These are phyloP conservation scores for Apocynum venetum DNA, from an alignment of 257 asterid species.

Conservation along the genomic window DNA sequence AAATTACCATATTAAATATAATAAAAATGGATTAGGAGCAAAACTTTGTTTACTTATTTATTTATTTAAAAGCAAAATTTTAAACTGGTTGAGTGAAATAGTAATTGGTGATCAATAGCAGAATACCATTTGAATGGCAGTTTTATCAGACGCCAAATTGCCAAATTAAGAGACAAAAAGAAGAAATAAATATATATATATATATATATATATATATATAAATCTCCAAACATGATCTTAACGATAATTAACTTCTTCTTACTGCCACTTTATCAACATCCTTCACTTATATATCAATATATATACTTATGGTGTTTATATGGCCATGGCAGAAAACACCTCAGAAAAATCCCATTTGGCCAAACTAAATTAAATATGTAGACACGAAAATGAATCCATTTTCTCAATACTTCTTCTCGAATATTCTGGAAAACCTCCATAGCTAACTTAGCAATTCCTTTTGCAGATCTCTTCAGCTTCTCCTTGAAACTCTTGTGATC, in stretches of 20 bases:
- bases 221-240: neutral
- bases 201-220: too few species aligned
- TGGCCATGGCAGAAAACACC: conserved; percentile 32
- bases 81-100: too few species aligned
- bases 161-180: too few species aligned
- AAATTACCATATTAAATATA: too few species aligned
- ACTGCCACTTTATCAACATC: neutral
- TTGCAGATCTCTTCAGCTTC: conserved; percentile 21
- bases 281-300: neutral
- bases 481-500: conserved; percentile 19
- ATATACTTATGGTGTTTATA: neutral
- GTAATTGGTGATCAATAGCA: too few species aligned
- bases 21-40: too few species aligned
- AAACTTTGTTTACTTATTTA: too few species aligned
- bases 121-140: too few species aligned
- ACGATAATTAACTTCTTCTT: neutral
- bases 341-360: conserved; percentile 23
- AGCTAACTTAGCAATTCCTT: conserved; percentile 14
- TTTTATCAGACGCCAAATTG: too few species aligned
- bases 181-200: too few species aligned
- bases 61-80: too few species aligned
- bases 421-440: conserved; percentile 5
- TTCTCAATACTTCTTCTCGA: neutral
- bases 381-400: conserved; percentile 25
- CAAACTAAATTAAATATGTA: conserved; percentile 29